phyloP scores from a whole-genome alignment of 2,329 filamentous ascomycete species.

The Clonostachys chloroleuca region DNA sequence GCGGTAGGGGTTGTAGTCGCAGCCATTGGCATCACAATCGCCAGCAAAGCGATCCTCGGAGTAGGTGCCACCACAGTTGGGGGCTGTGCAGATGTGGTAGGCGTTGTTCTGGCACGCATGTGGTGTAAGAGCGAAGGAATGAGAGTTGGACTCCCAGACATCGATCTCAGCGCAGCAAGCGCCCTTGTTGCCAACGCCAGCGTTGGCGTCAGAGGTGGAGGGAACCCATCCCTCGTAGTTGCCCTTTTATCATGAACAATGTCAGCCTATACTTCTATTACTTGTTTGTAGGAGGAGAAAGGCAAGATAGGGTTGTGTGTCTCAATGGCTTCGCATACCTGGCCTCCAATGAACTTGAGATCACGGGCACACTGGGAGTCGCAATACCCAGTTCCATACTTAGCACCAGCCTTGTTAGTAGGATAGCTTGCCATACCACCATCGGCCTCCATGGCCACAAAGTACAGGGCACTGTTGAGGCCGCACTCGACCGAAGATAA shows the following conservation, averaged over 20 bases:
- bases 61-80: conserved; percentile 43
- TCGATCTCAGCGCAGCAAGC: conserved; percentile 16
- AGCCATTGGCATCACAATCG: conserved; percentile 60
- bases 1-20: conserved; percentile 63
- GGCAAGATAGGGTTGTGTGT: not conserved
- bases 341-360: conserved; percentile 45
- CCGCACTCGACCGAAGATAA: conserved; percentile 59
- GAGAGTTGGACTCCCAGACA: conserved; percentile 16
- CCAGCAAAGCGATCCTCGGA: conserved; percentile 47
- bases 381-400: conserved; percentile 53
- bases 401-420: conserved; percentile 39
- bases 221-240: conserved; percentile 14
- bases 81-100: conserved; percentile 23
- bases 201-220: conserved; percentile 9
- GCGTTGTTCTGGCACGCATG: conserved; percentile 20
- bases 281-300: too few species aligned
- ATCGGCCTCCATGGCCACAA: conserved; percentile 49
- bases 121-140: conserved; percentile 14
- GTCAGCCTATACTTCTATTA: too few species aligned
- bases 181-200: conserved; percentile 12
- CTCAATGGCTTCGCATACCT: conserved; percentile 7
- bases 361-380: conserved; percentile 40
- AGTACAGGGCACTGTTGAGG: conserved; percentile 62
- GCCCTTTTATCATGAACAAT: conserved; percentile 2
- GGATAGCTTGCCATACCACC: conserved; percentile 40